These are phyloP conservation scores for Fraxinus americana DNA, from an alignment of 257 asterid genomes.

Conservation along the genomic window DNA sequence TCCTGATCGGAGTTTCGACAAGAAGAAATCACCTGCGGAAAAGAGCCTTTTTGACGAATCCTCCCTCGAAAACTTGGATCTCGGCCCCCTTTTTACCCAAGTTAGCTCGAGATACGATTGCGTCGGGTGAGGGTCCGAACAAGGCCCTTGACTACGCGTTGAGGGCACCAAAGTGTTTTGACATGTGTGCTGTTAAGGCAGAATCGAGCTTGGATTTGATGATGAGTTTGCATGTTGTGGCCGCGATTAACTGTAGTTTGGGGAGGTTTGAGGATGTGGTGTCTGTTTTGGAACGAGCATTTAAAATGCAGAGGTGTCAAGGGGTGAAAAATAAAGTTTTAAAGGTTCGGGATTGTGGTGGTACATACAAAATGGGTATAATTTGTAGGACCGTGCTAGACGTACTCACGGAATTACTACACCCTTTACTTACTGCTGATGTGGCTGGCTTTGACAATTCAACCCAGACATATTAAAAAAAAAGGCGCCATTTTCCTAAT, in stretches of 20 bases:
- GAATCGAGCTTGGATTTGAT: conserved; percentile 57
- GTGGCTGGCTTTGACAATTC: too few species aligned
- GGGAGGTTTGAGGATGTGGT: conserved; percentile 89
- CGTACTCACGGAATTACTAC: too few species aligned
- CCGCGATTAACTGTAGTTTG: conserved; percentile 78
- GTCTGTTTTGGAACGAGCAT: conserved; percentile 86
- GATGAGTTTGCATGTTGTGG: conserved; percentile 54
- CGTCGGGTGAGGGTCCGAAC: conserved; percentile 67
- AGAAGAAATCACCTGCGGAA: conserved; percentile 87
- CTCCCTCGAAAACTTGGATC: conserved; percentile 78
- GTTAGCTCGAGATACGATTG: conserved; percentile 49
- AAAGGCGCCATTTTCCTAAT: too few species aligned
- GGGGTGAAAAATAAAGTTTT: conserved; percentile 41
- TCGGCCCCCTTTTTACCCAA: conserved; percentile 48
- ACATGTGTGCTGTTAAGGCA: conserved; percentile 41
- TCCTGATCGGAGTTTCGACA: conserved; percentile 69
- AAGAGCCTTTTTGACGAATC: conserved; percentile 58
- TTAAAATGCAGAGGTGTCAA: conserved; percentile 70
- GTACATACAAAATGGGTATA: too few species aligned
- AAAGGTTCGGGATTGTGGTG: too few species aligned
- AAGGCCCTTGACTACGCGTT: conserved; percentile 86
- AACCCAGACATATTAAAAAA: too few species aligned
- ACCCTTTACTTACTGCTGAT: too few species aligned
- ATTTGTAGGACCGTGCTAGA: too few species aligned
- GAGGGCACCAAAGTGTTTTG: conserved; percentile 46